Base-by-base conservation (phyloP, 805 yeast species). In the Saturnispora saitoi region DNA sequence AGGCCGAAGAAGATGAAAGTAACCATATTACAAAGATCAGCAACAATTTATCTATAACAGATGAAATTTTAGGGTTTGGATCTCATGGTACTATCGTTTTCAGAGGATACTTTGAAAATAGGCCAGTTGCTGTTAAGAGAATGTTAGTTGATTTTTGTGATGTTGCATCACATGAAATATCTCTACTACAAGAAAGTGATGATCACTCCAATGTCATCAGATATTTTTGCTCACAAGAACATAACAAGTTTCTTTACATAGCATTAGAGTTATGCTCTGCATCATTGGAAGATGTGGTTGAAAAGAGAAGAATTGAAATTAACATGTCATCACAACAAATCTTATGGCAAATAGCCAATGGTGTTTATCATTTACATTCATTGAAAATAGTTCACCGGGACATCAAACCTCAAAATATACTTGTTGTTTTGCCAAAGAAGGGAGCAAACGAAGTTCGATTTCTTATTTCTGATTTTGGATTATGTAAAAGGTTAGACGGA, bases 61-160 rank as follows among this genome's bases (percentile, higher is more conserved):
- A 84, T 53, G 78, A 75, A 28, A 75, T 89, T n/a, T 67, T 93
- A 45, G 99, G 99, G 0, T 88, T 87, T 62, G 99, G 99, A 1
- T 87, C 96, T 0, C 96, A 90, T 57, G 99, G 99, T 26, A 93
- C 99, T 0, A 88, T 91, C 28, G 99, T 93, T 1, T 88, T 80
- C 61, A 80, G 83, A 60, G 99, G 99, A 0, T 76, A 78, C 4
- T 93, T 90, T 67, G 96, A 91, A 60, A 83, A 80, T 56, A 74
- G 99, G 49, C 96, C 95, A 1, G 99, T 93, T 5, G 99, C 99
- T 0, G 95, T 93, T 6, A 93, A 93, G 63, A 70, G 98, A 58
- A 86, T 93, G 95, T 70, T 93, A 47, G 73, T 90, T 32, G 96
- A 90, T 61, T 93, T 90, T 60, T 91, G 86, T 64, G 97, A 93